phyloP scores from a whole-genome alignment of 2,329 filamentous ascomycete species.

The Colletotrichum sp. region DNA sequence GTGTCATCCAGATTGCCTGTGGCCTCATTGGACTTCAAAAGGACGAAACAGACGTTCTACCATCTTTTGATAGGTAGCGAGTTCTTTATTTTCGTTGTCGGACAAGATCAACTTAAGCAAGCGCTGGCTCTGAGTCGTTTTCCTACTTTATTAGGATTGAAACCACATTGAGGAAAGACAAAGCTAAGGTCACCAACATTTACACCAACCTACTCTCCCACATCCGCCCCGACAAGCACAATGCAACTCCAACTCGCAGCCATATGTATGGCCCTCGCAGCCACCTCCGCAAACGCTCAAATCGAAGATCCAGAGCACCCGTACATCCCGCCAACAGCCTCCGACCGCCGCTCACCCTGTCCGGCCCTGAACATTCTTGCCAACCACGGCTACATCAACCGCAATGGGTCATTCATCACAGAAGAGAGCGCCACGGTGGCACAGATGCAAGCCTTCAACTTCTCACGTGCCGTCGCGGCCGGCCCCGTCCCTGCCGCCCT shows the following conservation, averaged over 20 bases:
- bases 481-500: not conserved
- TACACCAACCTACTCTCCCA: not conserved
- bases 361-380: not conserved
- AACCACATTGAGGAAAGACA: too few species aligned
- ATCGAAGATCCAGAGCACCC: not conserved
- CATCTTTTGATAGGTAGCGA: not conserved
- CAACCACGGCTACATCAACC: constrained; percentile 3
- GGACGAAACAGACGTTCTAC: not conserved
- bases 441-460: not conserved
- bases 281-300: not conserved
- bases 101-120: not conserved
- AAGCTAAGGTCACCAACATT: not conserved
- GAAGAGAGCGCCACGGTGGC: not conserved
- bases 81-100: not conserved
- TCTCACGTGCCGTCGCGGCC: not conserved
- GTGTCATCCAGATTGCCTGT: not conserved
- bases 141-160: too few species aligned
- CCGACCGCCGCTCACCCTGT: not conserved
- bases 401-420: not conserved
- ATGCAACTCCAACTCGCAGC: not conserved
- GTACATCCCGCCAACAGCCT: not conserved
- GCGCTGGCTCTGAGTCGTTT: too few species aligned
- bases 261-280: not conserved
- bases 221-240: not conserved
- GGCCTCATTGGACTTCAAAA: not conserved